Base-by-base conservation (phyloP, 2,329 filamentous ascomycete species). In the Pseudogymnoascus sp. region DNA sequence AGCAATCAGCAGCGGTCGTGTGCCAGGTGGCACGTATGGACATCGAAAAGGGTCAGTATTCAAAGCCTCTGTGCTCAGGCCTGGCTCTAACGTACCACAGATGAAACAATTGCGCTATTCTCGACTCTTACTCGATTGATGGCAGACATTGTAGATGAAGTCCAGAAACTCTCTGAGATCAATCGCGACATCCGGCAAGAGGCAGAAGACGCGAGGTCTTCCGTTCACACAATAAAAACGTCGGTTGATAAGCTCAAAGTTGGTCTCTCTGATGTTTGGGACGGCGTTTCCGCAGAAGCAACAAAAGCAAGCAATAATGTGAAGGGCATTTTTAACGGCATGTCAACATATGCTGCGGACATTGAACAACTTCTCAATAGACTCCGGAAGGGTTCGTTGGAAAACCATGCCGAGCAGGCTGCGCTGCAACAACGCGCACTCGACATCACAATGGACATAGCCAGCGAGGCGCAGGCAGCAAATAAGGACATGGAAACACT, bases 1-100 rank as follows among this genome's bases (percentile, higher is more conserved):
- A 80, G 63, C 83, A 86, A 63, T 85, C 86, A 67, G 84, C 84
- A 1, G 76, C 84, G 47, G 74, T 84, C 17, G 83, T 88, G 68
- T 89, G 87, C 67, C 81, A 86, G 66, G 84, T 84, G 28, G 80
- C 82, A 44, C 79, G 85, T 38, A 75, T 79, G 44, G 81, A 85
- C 62, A 78, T 82, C 13, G 84, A 87, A 64, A 83, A 82, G 69
- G 81, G 80, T 74, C 72, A 64, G 68, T 38, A n/a, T 17, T 7
- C 5, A 31, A 35, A 42, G 21, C 35, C 8, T 17, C n/a, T 13
- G 13, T 1, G 4, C 36, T 60, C 4, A 2, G 31, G 1, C 28
- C 23, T 28, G 17, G 17, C 15, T 15, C 68, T 73, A 60, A 72
- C 31, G 15, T 47, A 6, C 11, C 61, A 4, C 40, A 73, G 72